A percentile compares a stretch with the other conserved stretches of the same genome.
Evolutionary conservation across 2,329 filamentous ascomycete genomes (phyloP).

Genomic region (Colletotrichum coccodes): DNA sequence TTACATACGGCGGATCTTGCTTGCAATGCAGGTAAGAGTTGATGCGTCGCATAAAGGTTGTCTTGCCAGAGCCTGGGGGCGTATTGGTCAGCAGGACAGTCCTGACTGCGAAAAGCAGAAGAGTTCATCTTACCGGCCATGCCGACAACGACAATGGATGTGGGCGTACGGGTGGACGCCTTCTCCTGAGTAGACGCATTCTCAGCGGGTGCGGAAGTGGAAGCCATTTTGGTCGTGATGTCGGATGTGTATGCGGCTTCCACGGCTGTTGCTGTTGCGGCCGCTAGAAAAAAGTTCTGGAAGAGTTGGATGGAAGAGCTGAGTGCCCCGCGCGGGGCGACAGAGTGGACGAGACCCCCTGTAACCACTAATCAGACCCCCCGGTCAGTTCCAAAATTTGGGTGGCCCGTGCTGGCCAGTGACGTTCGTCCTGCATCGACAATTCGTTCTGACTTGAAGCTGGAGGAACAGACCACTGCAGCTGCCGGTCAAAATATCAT

Average conservation of each 20-base stretch:
- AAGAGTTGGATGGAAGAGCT: constrained; percentile 32
- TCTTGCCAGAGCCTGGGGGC: constrained; percentile 87
- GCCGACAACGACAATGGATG: constrained; percentile 91
- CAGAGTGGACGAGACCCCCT: constrained; percentile 13
- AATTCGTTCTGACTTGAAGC: background rate
- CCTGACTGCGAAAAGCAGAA: background rate
- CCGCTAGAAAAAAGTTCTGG: constrained; percentile 33
- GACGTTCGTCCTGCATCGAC: constrained; percentile 25
- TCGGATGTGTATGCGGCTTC: constrained; percentile 9
- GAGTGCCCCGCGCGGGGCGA: constrained; percentile 32
- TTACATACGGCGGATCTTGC: constrained; percentile 86
- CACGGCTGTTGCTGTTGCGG: constrained; percentile 3
- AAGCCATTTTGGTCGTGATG: constrained; percentile 27
- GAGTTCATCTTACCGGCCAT: constrained; percentile 77
- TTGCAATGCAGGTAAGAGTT: constrained; percentile 90
- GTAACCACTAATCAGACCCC: constrained; percentile 15
- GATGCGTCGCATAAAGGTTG: constrained; percentile 99
- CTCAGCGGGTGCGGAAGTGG: constrained; percentile 36
- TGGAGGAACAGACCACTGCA: background rate
- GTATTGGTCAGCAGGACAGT: constrained; percentile 19
- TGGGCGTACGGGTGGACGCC: constrained; percentile 60
- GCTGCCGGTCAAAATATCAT: background rate
- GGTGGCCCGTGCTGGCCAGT: constrained; percentile 24
- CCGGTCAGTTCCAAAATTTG: constrained; percentile 1
- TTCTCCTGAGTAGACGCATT: constrained; percentile 46